These are phyloP conservation scores for Monosporascus sp. DNA, from an alignment of 2,329 filamentous ascomycete species.

Conservation along the genomic window DNA sequence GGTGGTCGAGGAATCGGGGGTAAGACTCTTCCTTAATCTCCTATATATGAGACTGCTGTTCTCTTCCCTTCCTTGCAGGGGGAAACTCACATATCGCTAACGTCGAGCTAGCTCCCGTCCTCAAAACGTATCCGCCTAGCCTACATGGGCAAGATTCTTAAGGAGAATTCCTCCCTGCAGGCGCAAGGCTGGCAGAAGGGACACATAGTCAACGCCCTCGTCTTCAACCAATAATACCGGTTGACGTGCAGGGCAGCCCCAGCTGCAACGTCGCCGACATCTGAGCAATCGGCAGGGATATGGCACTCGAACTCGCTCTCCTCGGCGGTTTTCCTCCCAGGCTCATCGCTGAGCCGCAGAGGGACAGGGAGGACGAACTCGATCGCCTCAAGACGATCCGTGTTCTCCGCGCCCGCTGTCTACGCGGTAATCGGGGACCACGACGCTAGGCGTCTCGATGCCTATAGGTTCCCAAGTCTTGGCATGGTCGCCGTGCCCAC, in stretches of 20 bases:
- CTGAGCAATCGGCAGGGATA: too few relatives aligned
- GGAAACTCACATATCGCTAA: slow-evolving; percentile 4
- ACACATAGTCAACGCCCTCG: slow-evolving; percentile 71
- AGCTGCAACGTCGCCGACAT: background rate
- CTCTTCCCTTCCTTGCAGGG: slow-evolving; percentile 1
- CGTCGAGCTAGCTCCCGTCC: slow-evolving; percentile 44
- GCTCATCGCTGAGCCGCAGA: too few relatives aligned
- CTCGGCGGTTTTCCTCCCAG: too few relatives aligned
- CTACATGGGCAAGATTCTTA: slow-evolving; percentile 77
- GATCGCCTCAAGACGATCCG: too few relatives aligned
- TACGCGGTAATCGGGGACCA: too few relatives aligned
- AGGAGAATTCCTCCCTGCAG: slow-evolving; percentile 59
- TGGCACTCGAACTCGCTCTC: too few relatives aligned
- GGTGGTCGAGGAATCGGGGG: slow-evolving; percentile 58
- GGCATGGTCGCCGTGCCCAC: too few relatives aligned
- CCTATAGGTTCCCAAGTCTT: too few relatives aligned
- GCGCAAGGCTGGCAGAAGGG: slow-evolving; percentile 72
- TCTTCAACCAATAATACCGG: slow-evolving; percentile 45
- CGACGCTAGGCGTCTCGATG: too few relatives aligned
- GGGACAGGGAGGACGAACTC: too few relatives aligned
- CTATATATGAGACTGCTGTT: background rate
- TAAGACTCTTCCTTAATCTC: slow-evolving; percentile 35
- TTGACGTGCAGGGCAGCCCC: background rate
- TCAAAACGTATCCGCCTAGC: slow-evolving; percentile 62
- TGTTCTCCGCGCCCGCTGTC: too few relatives aligned